A percentile compares a stretch with the other conserved stretches of the same genome.
These are phyloP conservation scores for Platismatia glauca DNA, from an alignment of 495 filamentous ascomycete species.

Conservation along the genomic window DNA sequence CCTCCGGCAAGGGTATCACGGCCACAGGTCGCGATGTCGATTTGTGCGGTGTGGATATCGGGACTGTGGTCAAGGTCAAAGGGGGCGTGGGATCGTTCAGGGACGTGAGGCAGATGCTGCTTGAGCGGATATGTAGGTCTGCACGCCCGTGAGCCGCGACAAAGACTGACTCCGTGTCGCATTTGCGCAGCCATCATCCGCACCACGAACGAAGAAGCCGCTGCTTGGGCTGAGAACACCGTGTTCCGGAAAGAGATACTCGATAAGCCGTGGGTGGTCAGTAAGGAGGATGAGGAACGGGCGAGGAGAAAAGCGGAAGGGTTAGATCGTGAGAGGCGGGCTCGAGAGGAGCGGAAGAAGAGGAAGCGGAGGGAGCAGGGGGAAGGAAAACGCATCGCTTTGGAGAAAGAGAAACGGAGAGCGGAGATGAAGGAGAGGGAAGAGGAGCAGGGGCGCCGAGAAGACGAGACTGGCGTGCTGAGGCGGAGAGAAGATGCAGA, in stretches of 20 bases:
- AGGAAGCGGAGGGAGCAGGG: conserved; percentile 24
- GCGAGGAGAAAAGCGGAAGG: conserved; percentile 44
- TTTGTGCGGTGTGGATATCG: conserved; percentile 49
- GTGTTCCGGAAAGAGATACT: conserved; percentile 58
- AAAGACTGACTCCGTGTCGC: not conserved
- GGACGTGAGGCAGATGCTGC: conserved; percentile 51
- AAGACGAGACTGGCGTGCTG: not conserved
- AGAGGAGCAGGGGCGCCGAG: not conserved
- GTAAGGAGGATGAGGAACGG: conserved; percentile 41
- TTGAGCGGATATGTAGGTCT: conserved; percentile 50
- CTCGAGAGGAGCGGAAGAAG: conserved; percentile 31
- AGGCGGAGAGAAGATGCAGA: not conserved
- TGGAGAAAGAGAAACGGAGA: not conserved
- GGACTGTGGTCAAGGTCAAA: conserved; percentile 67
- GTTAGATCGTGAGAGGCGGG: conserved; percentile 34
- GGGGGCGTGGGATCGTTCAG: conserved; percentile 60
- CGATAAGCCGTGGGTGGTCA: conserved; percentile 57
- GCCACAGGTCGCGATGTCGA: conserved; percentile 29
- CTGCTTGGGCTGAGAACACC: conserved; percentile 60
- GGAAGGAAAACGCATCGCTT: not conserved
- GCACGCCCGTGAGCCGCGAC: not conserved
- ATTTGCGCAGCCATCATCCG: conserved; percentile 35
- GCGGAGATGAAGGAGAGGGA: not conserved
- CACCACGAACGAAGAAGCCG: conserved; percentile 67
- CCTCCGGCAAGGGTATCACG: conserved; percentile 23